Evolutionary conservation across 1,284 basidiomycete genomes (phyloP), one percentile per base, ranked within the genome.

Genomic region (Tilletia setariae): DNA sequence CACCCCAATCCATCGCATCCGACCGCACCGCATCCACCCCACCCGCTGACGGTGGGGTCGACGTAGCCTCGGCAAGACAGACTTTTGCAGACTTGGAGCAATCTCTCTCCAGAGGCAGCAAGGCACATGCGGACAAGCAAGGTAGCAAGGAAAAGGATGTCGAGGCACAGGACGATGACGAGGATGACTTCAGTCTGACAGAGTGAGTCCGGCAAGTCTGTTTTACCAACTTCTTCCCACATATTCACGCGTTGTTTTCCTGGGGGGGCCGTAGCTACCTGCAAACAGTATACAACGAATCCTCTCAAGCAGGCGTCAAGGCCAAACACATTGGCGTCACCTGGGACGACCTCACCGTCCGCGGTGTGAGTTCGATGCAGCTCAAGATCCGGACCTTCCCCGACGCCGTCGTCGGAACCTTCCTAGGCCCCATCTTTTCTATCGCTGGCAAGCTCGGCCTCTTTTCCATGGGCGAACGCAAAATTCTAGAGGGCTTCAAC

Each of bases 401-500:
- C 0, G 88, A 79, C 2, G 84, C 84, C 59, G 43, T 84, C 23
- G 74, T 70, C 15, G 64, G 67, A 13, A 72, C 51, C 43, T 71
- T 70, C 49, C 44, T 87, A 28, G 68, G 77, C 6, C 70, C 84
- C 46, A 49, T 76, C 64, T 80, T 65, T 79, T 79, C 65, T 78
- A 84, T 64, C 67, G 83, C 53, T 6, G 53, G 32, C 61, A 63
- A 63, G 61, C 61, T 63, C 28, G 40, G 61, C 32, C 30, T 63
- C 16, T 63, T 43, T 21, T 40, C 28, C 30, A 40, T 63, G 35
- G 40, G 61, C 61, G 35, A 43, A n/a, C 32, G 61, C 9, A 59
- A 59, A 30, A 59, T 76, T 25, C 63, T 79, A 11, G 65, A 74
- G 28, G 73, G 68, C 42, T 76, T 80, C 67, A 67, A 68, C 49